Evolutionary conservation across 2,329 filamentous ascomycete genomes (phyloP).

Genomic region (Phaeosphaeria sp.): DNA sequence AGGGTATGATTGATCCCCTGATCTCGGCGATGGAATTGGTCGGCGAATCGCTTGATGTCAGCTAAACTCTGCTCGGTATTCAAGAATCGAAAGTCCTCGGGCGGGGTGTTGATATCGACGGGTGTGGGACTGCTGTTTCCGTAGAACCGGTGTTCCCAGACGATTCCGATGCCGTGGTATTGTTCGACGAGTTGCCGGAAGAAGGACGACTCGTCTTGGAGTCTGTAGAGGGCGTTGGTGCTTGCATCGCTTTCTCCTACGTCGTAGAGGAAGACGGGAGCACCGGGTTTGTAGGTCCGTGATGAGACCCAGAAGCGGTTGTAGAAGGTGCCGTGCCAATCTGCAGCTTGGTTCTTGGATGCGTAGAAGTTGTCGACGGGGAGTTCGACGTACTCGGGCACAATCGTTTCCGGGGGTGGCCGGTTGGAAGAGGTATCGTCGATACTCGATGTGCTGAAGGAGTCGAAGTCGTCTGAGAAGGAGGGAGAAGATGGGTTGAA

Average conservation of each 20-base stretch:
- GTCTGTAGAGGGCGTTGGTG: conserved; percentile 27
- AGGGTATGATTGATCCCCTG: conserved; percentile 38
- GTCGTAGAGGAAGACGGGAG: conserved; percentile 50
- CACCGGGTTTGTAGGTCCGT: conserved; percentile 43
- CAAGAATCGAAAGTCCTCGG: conserved; percentile 44
- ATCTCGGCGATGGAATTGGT: conserved; percentile 45
- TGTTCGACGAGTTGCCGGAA: conserved; percentile 46
- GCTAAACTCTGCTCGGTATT: conserved; percentile 52
- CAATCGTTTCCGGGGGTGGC: conserved; percentile 21
- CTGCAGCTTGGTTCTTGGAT: conserved; percentile 22
- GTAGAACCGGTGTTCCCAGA: conserved; percentile 53
- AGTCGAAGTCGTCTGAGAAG: background rate
- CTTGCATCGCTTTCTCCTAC: conserved; percentile 44
- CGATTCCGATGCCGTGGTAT: conserved; percentile 48
- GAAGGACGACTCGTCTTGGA: conserved; percentile 40
- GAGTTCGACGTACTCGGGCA: conserved; percentile 43
- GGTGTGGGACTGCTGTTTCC: conserved; percentile 49
- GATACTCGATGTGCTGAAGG: conserved; percentile 1
- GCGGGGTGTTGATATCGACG: conserved; percentile 40
- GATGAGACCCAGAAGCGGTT: conserved; percentile 49
- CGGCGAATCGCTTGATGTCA: conserved; percentile 51
- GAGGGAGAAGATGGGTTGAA: background rate
- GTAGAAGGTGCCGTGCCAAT: conserved; percentile 37
- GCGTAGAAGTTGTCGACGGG: conserved; percentile 47
- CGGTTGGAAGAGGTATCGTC: background rate